Conservation (phyloP, 2,329 filamentous ascomycete species). For the Chaetomium globosum region DNA sequence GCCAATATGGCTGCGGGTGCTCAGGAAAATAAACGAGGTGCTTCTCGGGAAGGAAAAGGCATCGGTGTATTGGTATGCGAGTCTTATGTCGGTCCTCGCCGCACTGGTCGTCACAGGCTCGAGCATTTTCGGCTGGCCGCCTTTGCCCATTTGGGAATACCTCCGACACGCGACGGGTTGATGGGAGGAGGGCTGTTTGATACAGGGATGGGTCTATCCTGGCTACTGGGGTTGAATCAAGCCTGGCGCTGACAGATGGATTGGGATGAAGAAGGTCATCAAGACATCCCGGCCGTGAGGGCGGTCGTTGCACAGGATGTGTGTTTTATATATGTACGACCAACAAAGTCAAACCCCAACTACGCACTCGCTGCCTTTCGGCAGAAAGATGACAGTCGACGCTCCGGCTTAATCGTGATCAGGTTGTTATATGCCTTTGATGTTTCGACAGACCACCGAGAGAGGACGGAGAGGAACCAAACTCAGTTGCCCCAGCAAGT, state of each 20-base stretch:
- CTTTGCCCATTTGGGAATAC: constrained; percentile 25
- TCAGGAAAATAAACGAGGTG: constrained; percentile 4
- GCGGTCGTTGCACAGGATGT: not conserved
- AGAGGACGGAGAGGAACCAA: constrained; percentile 62
- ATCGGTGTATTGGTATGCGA: constrained; percentile 28
- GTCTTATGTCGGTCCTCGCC: constrained; percentile 24
- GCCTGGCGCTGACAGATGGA: not conserved
- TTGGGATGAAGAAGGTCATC: not conserved
- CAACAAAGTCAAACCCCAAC: constrained; percentile 95
- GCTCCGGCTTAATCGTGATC: constrained; percentile 99
- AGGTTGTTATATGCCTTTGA: constrained; percentile 70
- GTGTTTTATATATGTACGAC: constrained; percentile 64
- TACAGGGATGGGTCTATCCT: not conserved
- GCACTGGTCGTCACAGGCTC: constrained; percentile 24
- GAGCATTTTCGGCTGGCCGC: constrained; percentile 28
- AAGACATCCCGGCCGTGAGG: not conserved
- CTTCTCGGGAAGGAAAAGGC: constrained; percentile 24
- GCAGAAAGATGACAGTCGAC: constrained; percentile 77
- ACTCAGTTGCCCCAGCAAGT: constrained; percentile 64
- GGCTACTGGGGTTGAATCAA: not conserved
- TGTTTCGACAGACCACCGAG: constrained; percentile 74
- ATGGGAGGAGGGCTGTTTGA: not conserved
- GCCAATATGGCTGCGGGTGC: not conserved
- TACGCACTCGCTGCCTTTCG: constrained; percentile 82
- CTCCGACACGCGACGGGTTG: constrained; percentile 20